Base-by-base conservation (phyloP, 805 yeast genomes). In the Yamadazyma sp. region DNA sequence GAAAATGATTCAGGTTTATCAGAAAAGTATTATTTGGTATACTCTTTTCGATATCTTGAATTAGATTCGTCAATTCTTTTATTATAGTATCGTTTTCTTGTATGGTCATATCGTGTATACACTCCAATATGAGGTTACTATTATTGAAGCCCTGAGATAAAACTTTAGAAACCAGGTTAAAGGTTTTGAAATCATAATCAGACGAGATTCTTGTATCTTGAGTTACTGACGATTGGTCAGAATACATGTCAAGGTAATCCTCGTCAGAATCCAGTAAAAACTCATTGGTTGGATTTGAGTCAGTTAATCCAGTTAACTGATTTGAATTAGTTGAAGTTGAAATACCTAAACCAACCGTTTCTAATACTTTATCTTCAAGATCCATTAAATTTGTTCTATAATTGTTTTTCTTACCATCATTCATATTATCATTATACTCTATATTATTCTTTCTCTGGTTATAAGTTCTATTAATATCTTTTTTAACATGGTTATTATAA, bases 21-120 rank as follows among this genome's bases (percentile, higher is more conserved):
- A 31, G 18, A 26, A 35, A 41, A 2, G 62, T 49, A 34, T 58
- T 58, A 38, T 47, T 37, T 6, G 58, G 50, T 17, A 47, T 46
- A 23, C 54, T 45, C 5, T n/a, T 20, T 5, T 30, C 38, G 4
- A 59, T 30, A 9, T 43, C 53, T 3, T 30, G 31, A 1, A 48
- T 36, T 3, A 51, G 40, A 5, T 37, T 34, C 7, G 32, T 31
- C 23, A 59, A 32, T 18, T 42, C 44, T 7, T 39, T 13, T 23
- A 49, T 47, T 9, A 58, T 50, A 16, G 29, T 31, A 8, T 39
- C 41, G 10, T 38, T 49, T 23, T 58, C 63, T 28, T 50, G 50
- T 2, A 23, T 7, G 10, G 49, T 31, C 59, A 58, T 56, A 22
- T 58, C 62, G 23, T 40, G 44, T 33, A 58, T 33, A 31, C 62